Evolutionary conservation across 2,329 filamentous ascomycete species (phyloP), one percentile per base, ranked within the genome.

Genomic region (Onygenales sp.): DNA sequence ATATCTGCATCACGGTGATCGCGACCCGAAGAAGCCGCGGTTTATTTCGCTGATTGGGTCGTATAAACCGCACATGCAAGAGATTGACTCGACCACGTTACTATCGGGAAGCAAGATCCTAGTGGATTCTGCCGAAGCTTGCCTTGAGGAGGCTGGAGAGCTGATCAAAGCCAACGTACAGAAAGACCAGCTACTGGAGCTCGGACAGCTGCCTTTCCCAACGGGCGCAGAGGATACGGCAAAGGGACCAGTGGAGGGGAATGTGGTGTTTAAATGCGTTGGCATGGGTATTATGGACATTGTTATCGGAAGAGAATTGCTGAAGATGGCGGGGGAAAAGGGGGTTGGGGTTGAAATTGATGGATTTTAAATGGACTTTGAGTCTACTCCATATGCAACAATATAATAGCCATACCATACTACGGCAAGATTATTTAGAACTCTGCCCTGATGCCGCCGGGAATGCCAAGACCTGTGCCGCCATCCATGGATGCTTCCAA

Each of bases 51-150:
- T 76, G 5, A 77, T 80, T 57, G 77, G 77, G 2, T 79, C 77
- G 6, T 80, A 77, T 57, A 76, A 74, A 59, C 77, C 81, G 1
- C 70, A 75, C 50, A 78, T 78, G 76, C 67, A 70, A 52, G 76
- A 78, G 56, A 61, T 79, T 33, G 75, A 78, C 53, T 67, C 73
- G 0, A 65, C 67, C 39, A 74, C 72, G 1, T 54, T 75, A 7
- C 61, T 72, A 10, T 76, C 62, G 2, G 84, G 82, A 0, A 82
- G 82, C 0, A 82, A 80, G 11, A 76, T 89, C 31, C 77, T 88
- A 4, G 86, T 89, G 4, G 86, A 89, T 58, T 76, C 60, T 7
- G 68, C 64, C 37, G 67, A 73, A 40, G 74, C 70, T 3, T 76
- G 72, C 56, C 58, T 76, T 49, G 65, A 71, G 46, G 73, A 77